Conservation (phyloP, 257 asterid genomes). For the Catharanthus roseus region DNA sequence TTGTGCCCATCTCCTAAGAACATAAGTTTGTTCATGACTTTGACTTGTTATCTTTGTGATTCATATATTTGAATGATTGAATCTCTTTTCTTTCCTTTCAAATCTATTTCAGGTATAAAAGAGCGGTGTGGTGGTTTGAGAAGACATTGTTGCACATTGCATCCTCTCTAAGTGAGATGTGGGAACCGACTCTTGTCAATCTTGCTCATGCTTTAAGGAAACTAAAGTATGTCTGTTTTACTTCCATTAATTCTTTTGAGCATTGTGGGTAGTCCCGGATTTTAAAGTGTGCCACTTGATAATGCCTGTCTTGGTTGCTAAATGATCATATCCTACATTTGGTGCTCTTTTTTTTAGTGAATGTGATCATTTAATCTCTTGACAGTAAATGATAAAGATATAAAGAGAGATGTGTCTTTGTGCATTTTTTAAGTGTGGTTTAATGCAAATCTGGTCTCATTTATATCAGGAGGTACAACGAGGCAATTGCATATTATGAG, state of each 20-base stretch:
- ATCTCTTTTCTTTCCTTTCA: neutral
- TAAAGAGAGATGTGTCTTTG: no score
- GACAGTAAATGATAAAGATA: neutral
- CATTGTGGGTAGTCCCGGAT: neutral
- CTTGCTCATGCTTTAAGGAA: conserved; percentile 95
- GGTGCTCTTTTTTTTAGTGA: neutral
- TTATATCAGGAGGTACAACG: conserved; percentile 70
- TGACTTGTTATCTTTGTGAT: neutral
- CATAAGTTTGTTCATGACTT: neutral
- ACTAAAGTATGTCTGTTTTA: conserved; percentile 46
- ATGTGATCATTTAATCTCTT: neutral
- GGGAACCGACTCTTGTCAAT: conserved; percentile 97
- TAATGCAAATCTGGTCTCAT: conserved; percentile 8
- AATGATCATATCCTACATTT: neutral
- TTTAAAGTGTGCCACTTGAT: neutral
- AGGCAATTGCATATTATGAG: conserved; percentile 78
- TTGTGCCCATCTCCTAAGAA: neutral
- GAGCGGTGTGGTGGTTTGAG: conserved; percentile 91
- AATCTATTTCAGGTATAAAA: conserved; percentile 57
- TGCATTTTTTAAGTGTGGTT: neutral
- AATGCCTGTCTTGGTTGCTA: neutral
- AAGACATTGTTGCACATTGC: conserved; percentile 76
- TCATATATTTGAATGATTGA: neutral
- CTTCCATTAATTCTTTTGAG: neutral
- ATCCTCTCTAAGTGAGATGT: conserved; percentile 79